These are phyloP conservation scores for Russula earlei DNA, from an alignment of 768 basidiomycete species.

Conservation along the genomic window DNA sequence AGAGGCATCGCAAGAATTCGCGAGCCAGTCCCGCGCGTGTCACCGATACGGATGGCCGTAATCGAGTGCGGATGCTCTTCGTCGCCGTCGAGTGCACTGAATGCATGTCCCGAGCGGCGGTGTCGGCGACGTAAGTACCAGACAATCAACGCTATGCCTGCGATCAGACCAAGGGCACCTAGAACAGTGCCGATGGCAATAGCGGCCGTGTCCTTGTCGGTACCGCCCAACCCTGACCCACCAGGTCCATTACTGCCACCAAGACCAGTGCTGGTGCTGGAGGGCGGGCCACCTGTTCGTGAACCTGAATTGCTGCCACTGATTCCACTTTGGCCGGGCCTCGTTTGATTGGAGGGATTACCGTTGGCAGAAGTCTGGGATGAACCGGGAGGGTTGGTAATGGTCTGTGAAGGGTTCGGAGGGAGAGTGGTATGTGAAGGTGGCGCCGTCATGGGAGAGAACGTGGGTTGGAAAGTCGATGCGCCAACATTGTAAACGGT, in stretches of 20 bases:
- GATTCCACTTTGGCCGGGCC: neutral
- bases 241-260: slow-evolving; percentile 4
- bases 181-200: slow-evolving; percentile 57
- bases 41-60: slow-evolving; percentile 22
- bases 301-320: slow-evolving; percentile 13
- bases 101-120: slow-evolving; percentile 18
- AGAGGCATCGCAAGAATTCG: slow-evolving; percentile 18
- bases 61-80: slow-evolving; percentile 27
- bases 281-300: neutral
- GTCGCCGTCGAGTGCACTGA: slow-evolving; percentile 27
- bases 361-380: neutral
- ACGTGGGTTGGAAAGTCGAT: slow-evolving; percentile 31
- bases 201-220: slow-evolving; percentile 26
- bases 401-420: slow-evolving; percentile 19
- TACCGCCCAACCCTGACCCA: neutral
- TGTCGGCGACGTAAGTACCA: slow-evolving; percentile 38
- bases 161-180: slow-evolving; percentile 48
- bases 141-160: slow-evolving; percentile 31
- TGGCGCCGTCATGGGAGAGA: slow-evolving; percentile 28
- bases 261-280: slow-evolving; percentile 14
- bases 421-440: slow-evolving; percentile 25
- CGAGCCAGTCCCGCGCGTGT: slow-evolving; percentile 20
- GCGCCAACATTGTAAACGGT: slow-evolving; percentile 39
- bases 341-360: too few relatives aligned
- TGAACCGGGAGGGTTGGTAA: slow-evolving; percentile 13